phyloP scores from a whole-genome alignment of 2,329 filamentous ascomycete species.

The Trichoderma polysporum region DNA sequence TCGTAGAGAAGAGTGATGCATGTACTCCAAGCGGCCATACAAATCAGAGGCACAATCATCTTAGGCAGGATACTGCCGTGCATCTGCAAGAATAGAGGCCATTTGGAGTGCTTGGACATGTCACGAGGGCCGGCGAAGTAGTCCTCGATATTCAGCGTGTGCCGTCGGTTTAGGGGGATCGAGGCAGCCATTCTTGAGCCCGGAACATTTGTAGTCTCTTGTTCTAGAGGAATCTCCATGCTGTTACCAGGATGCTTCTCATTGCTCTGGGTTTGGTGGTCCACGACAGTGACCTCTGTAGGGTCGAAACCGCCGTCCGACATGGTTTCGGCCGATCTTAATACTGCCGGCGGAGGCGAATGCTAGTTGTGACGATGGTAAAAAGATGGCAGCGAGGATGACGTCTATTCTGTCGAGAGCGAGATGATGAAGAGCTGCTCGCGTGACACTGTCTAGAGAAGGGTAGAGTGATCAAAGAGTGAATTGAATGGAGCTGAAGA shows the following conservation, averaged over 20 bases:
- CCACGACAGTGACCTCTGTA: background rate
- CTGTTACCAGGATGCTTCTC: background rate
- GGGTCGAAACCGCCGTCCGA: slow-evolving; percentile 7
- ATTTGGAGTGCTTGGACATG: slow-evolving; percentile 71
- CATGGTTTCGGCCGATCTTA: slow-evolving; percentile 4
- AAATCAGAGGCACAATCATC: slow-evolving; percentile 66
- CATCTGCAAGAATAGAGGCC: slow-evolving; percentile 72
- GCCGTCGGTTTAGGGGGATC: slow-evolving; percentile 32
- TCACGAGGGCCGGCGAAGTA: slow-evolving; percentile 68
- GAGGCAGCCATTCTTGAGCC: slow-evolving; percentile 23
- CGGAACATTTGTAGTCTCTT: background rate
- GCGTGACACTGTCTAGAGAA: background rate
- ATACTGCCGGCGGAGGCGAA: background rate
- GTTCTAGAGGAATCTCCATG: slow-evolving; percentile 10
- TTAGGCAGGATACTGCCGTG: slow-evolving; percentile 74
- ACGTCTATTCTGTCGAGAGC: background rate
- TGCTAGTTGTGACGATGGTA: background rate
- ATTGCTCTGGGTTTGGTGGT: background rate
- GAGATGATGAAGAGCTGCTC: background rate
- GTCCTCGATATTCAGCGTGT: slow-evolving; percentile 53
- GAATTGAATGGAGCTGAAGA: background rate
- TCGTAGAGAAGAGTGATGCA: slow-evolving; percentile 58
- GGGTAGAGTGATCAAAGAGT: background rate
- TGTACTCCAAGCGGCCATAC: slow-evolving; percentile 65
- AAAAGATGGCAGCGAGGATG: background rate